Evolutionary conservation across 352 stramenopile genomes (phyloP).

Genomic region (Globisporangium spinosum): DNA sequence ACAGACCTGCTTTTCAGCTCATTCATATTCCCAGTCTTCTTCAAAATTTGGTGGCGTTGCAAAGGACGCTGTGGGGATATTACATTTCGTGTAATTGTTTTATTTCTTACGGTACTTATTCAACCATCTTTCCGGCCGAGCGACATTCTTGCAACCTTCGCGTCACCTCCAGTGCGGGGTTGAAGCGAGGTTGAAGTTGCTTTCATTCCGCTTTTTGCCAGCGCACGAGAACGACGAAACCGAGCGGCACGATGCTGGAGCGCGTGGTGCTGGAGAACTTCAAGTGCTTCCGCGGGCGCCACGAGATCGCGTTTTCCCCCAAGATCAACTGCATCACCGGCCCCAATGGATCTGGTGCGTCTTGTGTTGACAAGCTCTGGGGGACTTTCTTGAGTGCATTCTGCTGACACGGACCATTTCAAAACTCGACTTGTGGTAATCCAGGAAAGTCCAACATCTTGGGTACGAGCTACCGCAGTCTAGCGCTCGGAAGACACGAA

Average conservation of each 20-base stretch:
- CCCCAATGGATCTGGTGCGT: conserved; percentile 33
- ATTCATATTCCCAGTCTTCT: not conserved
- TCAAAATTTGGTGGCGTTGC: too few species aligned
- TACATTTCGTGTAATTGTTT: too few species aligned
- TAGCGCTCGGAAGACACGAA: not conserved
- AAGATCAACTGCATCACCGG: not conserved
- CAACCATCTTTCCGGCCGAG: not conserved
- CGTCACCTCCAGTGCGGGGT: conserved; percentile 18
- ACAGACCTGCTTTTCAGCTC: not conserved
- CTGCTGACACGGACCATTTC: not conserved
- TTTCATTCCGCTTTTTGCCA: conserved; percentile 8
- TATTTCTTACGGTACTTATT: too few species aligned
- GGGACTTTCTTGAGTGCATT: too few species aligned
- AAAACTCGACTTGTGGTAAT: not conserved
- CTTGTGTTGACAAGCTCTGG: not conserved
- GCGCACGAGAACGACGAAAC: not conserved
- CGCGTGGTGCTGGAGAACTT: conserved; percentile 42
- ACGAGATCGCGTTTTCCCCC: not conserved
- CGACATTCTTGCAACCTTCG: conserved; percentile 11
- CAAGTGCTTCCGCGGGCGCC: conserved; percentile 15
- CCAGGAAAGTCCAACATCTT: conserved; percentile 46
- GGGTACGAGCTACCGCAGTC: conserved; percentile 11
- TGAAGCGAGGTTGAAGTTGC: conserved; percentile 5
- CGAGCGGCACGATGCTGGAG: conserved; percentile 25
- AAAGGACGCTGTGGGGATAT: too few species aligned